Evolutionary conservation across 2,329 filamentous ascomycete species (phyloP), one percentile per base, ranked within the genome.

Genomic region (Alternaria alternata): DNA sequence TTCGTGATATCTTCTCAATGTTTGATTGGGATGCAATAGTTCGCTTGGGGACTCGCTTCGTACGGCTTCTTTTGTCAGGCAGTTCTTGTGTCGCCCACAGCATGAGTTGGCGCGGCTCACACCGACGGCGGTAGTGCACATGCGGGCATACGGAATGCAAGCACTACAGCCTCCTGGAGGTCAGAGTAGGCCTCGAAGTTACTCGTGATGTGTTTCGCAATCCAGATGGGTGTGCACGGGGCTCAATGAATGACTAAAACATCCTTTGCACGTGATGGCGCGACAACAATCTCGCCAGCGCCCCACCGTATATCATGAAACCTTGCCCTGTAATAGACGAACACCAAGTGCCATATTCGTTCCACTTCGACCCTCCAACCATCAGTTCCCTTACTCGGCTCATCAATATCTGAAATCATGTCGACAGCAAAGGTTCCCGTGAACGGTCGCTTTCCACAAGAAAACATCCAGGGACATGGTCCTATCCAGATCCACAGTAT

Each of bases 111-210:
- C 0, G 39, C 9, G 6, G 18, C 39, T 11, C 22, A 16, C 20
- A 42, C 8, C 9, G 5, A 12, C 11, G 3, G 12, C 14, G 20
- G 0, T 16, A 14, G 12, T 36, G 14, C 32, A 36, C 5, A 14
- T 36, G 3, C 14, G 12, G 6, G 1, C 3, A 36, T 16, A 14
- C 14, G 32, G 0, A 14, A 12, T 4, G 12, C 0, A 16, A 36
- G 14, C 3, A 16, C 14, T 12, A 1, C 6, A 36, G 11, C 14
- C 14, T 0, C 14, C 1, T 16, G 32, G 1, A 1, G 0, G 32
- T 36, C 0, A 5, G 14, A 6, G 14, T 36, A 14, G 11, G 32
- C 14, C 32, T 12, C 0, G 0, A 16, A 36, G 12, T 7, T 16
- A 6, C 11, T 36, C 32, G 32, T 36, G 1, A 3, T 3, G 14